phyloP scores from a whole-genome alignment of 495 filamentous ascomycete genomes.

The Trichoderma parareesei region DNA sequence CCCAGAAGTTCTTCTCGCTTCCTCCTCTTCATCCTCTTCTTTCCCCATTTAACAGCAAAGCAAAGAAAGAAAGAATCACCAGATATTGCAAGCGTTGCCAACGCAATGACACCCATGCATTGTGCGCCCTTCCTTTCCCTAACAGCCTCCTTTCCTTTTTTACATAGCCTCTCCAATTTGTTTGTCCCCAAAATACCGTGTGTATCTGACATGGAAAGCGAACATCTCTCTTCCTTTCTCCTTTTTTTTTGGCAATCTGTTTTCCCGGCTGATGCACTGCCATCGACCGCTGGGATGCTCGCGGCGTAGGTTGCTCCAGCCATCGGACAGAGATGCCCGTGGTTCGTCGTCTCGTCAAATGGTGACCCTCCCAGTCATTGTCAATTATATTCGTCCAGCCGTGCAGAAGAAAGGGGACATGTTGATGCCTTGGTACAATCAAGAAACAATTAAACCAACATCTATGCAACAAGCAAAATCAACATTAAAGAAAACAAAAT shows the following conservation, averaged over 20 bases:
- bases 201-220: not conserved
- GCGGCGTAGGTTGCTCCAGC: not conserved
- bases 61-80: not conserved
- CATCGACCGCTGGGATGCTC: not conserved
- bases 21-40: too few species aligned
- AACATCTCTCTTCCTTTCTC: not conserved
- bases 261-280: not conserved
- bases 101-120: slow-evolving; percentile 6
- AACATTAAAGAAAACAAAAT: not conserved
- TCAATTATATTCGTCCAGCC: slow-evolving; percentile 6
- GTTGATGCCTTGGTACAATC: slow-evolving; percentile 3
- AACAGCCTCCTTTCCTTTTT: slow-evolving; percentile 1
- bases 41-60: not conserved
- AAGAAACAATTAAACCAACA: not conserved
- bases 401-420: not conserved
- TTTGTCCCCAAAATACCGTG: not conserved
- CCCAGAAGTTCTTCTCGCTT: not conserved
- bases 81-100: not conserved
- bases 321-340: not conserved
- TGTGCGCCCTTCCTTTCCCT: not conserved
- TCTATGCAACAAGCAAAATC: slow-evolving; percentile 9
- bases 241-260: not conserved
- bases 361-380: not conserved
- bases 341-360: not conserved
- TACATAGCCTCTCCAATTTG: not conserved